Percentiles rank a stretch among this genome's conserved stretches.
phyloP scores from a whole-genome alignment of 2,329 filamentous ascomycete genomes.

The Aspergillus pseudonomiae region DNA sequence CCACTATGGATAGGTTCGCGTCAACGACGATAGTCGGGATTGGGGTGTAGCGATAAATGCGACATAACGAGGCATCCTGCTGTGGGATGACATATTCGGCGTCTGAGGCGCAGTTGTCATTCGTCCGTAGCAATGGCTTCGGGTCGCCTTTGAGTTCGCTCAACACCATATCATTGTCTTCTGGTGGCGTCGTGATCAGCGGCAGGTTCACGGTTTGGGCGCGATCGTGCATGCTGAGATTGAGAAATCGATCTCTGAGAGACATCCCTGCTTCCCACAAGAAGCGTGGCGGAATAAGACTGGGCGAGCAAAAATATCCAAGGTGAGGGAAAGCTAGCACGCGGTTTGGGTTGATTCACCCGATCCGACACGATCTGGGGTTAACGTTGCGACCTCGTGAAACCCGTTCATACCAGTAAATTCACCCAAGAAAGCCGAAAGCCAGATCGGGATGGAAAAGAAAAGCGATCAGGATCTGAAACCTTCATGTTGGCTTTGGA shows the following conservation, averaged over 20 bases:
- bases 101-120: neutral
- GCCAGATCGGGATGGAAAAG: neutral
- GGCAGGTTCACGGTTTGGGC: slow-evolving; percentile 20
- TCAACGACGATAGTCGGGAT: slow-evolving; percentile 45
- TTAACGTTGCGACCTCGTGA: neutral
- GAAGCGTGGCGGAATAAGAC: neutral
- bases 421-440: neutral
- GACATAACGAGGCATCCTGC: slow-evolving; percentile 18
- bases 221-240: slow-evolving; percentile 22
- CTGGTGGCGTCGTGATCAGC: slow-evolving; percentile 29
- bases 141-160: slow-evolving; percentile 3
- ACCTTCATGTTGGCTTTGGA: neutral
- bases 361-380: neutral
- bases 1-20: slow-evolving; percentile 37
- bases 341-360: neutral
- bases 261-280: slow-evolving; percentile 16
- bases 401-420: neutral
- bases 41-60: slow-evolving; percentile 36
- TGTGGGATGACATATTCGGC: neutral
- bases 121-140: neutral
- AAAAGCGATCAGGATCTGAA: neutral
- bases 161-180: slow-evolving; percentile 18
- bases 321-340: neutral
- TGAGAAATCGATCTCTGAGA: slow-evolving; percentile 28
- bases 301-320: neutral